Evolutionary conservation across 192 early-diverging fungal species (phyloP).

Genomic region (Coemansia sp.): DNA sequence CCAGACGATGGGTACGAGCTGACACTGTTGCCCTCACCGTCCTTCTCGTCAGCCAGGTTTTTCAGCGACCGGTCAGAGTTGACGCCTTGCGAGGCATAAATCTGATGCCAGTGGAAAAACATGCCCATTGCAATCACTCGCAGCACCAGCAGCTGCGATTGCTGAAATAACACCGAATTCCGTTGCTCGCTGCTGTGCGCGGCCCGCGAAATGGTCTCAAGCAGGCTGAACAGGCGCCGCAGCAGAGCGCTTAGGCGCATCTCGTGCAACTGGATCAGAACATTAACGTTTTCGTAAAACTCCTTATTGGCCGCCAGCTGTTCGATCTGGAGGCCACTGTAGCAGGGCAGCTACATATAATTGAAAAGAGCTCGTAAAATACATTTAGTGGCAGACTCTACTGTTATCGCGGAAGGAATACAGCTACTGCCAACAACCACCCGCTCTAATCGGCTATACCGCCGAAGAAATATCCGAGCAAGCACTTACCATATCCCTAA

Average conservation of each 20-base stretch:
- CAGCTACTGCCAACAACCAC: background rate
- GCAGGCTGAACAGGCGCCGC: slow-evolving; percentile 63
- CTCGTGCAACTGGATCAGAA: slow-evolving; percentile 75
- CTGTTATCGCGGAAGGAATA: background rate
- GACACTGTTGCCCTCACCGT: slow-evolving; percentile 21
- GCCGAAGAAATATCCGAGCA: slow-evolving; percentile 2
- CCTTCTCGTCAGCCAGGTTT: slow-evolving; percentile 25
- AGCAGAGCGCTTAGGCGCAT: slow-evolving; percentile 71
- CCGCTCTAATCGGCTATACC: background rate
- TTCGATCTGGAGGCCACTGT: slow-evolving; percentile 64
- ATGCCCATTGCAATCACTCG: slow-evolving; percentile 82
- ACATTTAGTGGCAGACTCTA: background rate
- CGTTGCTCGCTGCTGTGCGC: slow-evolving; percentile 28
- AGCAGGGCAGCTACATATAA: slow-evolving; percentile 67
- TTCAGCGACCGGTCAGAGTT: slow-evolving; percentile 35
- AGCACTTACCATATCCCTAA: slow-evolving; percentile 49
- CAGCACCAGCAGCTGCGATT: slow-evolving; percentile 85
- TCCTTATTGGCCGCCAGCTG: slow-evolving; percentile 72
- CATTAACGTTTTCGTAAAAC: slow-evolving; percentile 74
- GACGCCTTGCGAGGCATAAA: slow-evolving; percentile 47
- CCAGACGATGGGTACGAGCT: slow-evolving; percentile 13
- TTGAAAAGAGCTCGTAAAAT: background rate
- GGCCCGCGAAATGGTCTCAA: slow-evolving; percentile 75
- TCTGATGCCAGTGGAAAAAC: slow-evolving; percentile 82
- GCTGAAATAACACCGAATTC: slow-evolving; percentile 60